Evolutionary conservation across 2,329 filamentous ascomycete species (phyloP), one percentile per base, ranked within the genome.

Genomic region (Lecanosticta acicola): DNA sequence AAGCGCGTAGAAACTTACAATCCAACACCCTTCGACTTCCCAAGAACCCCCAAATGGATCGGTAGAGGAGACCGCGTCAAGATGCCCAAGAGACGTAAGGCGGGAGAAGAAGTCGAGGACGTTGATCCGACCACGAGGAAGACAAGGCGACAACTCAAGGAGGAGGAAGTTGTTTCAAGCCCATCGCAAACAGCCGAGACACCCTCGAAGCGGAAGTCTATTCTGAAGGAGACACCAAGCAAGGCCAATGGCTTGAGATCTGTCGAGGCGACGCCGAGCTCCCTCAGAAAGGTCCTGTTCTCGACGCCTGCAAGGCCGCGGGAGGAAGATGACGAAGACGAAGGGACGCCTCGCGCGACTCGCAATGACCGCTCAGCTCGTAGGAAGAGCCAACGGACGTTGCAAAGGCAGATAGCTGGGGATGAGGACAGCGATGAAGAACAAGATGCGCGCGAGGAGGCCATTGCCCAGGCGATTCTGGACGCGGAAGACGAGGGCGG

Each of bases 321-420:
- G 26, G 63, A 68, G 4, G 59, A 52, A 5, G 38, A 14, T n/a
- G 24, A 53, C 17, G 63, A 59, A 39, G 48, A 55, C 21, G 48
- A 55, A 19, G 57, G 59, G 10, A 63, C 61, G 8, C 60, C 86
- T 0, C 78, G 79, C 32, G 77, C 81, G 55, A 74, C 77, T 34
- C 79, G 77, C 51, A 85, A 87, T 53, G 88, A 96, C 67, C 81
- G 85, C 39, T 96, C 90, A 3, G 91, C 90, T 1, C 81, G 85
- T 59, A 83, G 83, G 60, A 96, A 95, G 73, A 94, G 87, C 64
- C 85, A 85, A 17, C 77, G 82, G 41, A 79, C 81, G 3, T 70
- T 96, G 41, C 83, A 94, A 32, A 81, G 90, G 60, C 81, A 82
- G 35, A 81, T 82, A 4, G 73, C 85, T 9, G 75, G 77, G 16